A percentile compares a stretch with the other conserved stretches of the same genome.
Evolutionary conservation across 225 moss, liverwort and hornwort species (phyloP).

Genomic region (Sphagnum contortum): DNA sequence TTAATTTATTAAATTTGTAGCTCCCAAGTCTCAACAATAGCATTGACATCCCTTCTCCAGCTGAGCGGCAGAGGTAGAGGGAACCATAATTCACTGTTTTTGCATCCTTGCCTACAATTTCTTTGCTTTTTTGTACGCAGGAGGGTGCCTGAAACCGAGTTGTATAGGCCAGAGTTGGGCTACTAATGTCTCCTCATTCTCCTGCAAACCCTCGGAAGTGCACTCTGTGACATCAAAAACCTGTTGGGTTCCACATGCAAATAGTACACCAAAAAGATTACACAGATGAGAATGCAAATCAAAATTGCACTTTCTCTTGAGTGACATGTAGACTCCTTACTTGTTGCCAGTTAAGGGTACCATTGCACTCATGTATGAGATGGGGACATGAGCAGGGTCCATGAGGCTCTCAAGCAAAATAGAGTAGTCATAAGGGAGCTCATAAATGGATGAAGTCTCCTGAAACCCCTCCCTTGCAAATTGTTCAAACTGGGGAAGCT

Average conservation of each 20-base stretch:
- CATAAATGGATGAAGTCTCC: no score
- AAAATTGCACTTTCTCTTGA: no score
- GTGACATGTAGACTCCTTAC: no score
- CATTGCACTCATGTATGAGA: no score
- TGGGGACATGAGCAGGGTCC: no score
- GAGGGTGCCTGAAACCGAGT: constrained; percentile 69
- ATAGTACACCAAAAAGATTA: no score
- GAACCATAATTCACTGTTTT: constrained; percentile 15
- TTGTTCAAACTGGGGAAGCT: no score
- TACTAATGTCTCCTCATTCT: constrained; percentile 32
- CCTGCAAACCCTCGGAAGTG: constrained; percentile 61
- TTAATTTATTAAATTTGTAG: constrained; percentile 7
- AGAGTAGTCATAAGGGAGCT: no score
- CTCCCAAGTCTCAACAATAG: constrained; percentile 53
- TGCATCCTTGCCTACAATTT: constrained; percentile 26
- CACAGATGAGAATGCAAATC: no score
- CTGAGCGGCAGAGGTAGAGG: constrained; percentile 51
- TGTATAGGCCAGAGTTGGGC: constrained; percentile 12
- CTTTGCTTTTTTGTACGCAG: constrained; percentile 32
- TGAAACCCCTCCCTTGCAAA: no score
- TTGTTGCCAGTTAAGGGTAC: no score
- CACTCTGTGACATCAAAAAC: constrained; percentile 64
- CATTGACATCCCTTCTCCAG: constrained; percentile 82
- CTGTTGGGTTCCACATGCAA: constrained; percentile 10
- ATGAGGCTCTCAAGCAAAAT: no score